Percentiles rank a stretch among this genome's conserved stretches.
Evolutionary conservation across 805 yeast species (phyloP).

Genomic region (Kuraishia molischiana): DNA sequence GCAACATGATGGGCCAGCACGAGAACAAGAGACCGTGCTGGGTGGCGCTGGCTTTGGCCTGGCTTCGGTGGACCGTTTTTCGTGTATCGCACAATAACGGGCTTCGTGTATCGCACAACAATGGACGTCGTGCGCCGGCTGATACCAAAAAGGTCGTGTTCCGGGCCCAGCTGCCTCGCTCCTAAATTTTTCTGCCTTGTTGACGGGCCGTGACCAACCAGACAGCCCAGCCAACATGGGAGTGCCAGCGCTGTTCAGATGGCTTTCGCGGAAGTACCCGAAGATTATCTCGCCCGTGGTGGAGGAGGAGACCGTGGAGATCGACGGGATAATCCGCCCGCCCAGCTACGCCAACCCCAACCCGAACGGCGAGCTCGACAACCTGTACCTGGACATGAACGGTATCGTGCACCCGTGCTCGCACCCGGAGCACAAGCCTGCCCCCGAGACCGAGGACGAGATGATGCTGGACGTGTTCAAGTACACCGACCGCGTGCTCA

Average conservation of each 20-base stretch:
- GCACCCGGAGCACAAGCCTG: conserved; percentile 93
- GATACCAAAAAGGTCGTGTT: too few species aligned
- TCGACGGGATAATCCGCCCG: conserved; percentile 49
- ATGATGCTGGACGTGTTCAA: conserved; percentile 91
- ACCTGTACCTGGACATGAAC: conserved; percentile 92
- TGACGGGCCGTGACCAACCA: too few species aligned
- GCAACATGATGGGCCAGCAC: too few species aligned
- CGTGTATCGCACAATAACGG: too few species aligned
- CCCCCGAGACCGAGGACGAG: conserved; percentile 95
- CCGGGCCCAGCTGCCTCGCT: too few species aligned
- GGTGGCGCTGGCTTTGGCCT: too few species aligned
- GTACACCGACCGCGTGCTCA: conserved; percentile 84
- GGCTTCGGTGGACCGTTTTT: too few species aligned
- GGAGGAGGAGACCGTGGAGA: conserved; percentile 53
- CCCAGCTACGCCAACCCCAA: conserved; percentile 65
- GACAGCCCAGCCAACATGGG: too few species aligned
- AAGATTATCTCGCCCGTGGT: conserved; percentile 86
- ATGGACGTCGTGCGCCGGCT: too few species aligned
- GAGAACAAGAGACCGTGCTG: too few species aligned
- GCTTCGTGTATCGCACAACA: too few species aligned
- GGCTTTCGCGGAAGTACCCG: conserved; percentile 91
- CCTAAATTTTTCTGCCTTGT: too few species aligned
- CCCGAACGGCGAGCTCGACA: conserved; percentile 94
- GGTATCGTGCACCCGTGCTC: conserved; percentile 99
- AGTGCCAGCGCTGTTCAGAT: conserved; percentile 95